Conservation (phyloP, 495 filamentous ascomycete genomes). For the Penicillium robsamsonii region DNA sequence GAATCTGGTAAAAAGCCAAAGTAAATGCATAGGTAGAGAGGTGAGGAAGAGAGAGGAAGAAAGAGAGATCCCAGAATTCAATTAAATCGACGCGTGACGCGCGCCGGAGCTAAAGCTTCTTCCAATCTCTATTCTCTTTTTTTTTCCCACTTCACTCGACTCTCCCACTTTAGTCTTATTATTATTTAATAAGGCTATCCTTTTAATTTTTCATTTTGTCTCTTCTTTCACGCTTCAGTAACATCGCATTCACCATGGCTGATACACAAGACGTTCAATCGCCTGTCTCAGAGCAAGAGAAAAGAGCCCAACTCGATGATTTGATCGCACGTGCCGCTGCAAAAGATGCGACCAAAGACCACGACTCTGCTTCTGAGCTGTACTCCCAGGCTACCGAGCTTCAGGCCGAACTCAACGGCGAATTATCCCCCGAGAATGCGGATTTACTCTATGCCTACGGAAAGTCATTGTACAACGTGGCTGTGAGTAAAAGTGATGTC, state of each 20-base stretch:
- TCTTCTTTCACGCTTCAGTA: neutral
- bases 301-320: conserved; percentile 34
- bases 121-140: neutral
- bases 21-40: neutral
- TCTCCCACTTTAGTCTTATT: neutral
- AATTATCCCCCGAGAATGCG: conserved; percentile 83
- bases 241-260: conserved; percentile 20
- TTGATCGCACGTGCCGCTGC: conserved; percentile 59
- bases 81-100: conserved; percentile 25
- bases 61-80: conserved; percentile 6
- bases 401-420: conserved; percentile 88
- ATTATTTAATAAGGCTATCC: neutral
- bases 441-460: conserved; percentile 93
- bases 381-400: conserved; percentile 87
- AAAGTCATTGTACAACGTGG: conserved; percentile 86
- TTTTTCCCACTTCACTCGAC: conserved; percentile 3
- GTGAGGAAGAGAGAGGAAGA: neutral
- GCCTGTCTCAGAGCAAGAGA: conserved; percentile 13
- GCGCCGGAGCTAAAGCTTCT: conserved; percentile 5
- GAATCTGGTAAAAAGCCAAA: neutral
- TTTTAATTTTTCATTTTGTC: neutral
- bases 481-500: conserved; percentile 90
- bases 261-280: conserved; percentile 14
- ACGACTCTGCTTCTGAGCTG: conserved; percentile 75
- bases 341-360: conserved; percentile 82